Evolutionary conservation across 805 yeast genomes (phyloP).

Genomic region (Clavispora santaluciae): DNA sequence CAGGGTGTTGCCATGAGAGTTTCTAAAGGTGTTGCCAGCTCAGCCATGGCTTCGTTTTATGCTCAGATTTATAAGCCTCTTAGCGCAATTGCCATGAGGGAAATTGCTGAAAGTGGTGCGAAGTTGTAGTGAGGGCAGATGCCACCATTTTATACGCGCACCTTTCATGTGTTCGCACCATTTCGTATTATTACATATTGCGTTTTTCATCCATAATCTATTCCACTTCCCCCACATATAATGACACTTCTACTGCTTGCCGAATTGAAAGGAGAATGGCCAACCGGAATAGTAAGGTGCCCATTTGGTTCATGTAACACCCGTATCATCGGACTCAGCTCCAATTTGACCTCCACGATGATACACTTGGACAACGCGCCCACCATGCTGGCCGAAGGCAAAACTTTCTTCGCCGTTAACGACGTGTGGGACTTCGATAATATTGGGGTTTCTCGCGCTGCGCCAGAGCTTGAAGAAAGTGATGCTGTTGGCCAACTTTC

Average conservation of each 20-base stretch:
- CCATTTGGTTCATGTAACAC: conserved; percentile 24
- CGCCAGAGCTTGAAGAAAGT: conserved; percentile 24
- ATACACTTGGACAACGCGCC: conserved; percentile 23
- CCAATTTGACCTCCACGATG: conserved; percentile 5
- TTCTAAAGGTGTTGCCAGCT: conserved; percentile 48
- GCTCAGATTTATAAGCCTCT: conserved; percentile 32
- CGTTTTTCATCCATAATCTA: too few species aligned
- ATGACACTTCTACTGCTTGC: conserved; percentile 5
- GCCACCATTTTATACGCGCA: not conserved
- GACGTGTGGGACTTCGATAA: conserved; percentile 81
- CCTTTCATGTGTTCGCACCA: not conserved
- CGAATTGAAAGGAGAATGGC: conserved; percentile 4
- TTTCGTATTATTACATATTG: not conserved
- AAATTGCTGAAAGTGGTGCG: not conserved
- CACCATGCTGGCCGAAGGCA: conserved; percentile 18
- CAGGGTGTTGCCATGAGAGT: conserved; percentile 61
- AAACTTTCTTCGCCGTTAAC: conserved; percentile 37
- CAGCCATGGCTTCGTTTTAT: conserved; percentile 43
- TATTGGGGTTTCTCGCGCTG: conserved; percentile 61
- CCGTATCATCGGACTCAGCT: conserved; percentile 19
- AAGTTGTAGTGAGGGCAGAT: not conserved
- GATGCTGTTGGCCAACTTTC: conserved; percentile 13
- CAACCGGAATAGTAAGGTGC: conserved; percentile 17
- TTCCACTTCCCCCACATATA: too few species aligned
- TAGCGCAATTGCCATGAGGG: conserved; percentile 24